These are phyloP conservation scores for Pseudocercospora fijiensis DNA, from an alignment of 2,329 filamentous ascomycete genomes.

Conservation along the genomic window DNA sequence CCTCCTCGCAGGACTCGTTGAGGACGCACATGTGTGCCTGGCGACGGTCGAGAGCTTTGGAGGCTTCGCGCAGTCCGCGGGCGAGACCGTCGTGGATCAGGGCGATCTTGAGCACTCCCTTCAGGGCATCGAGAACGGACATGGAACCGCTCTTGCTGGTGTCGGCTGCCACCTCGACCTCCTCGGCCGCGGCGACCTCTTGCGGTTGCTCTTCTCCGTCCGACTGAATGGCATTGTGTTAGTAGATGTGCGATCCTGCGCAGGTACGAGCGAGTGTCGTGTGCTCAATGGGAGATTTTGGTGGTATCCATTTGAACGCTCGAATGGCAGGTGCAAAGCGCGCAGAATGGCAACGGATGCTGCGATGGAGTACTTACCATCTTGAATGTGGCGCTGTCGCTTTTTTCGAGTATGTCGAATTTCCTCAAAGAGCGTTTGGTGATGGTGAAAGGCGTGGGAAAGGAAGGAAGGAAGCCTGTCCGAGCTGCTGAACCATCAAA, in stretches of 20 bases:
- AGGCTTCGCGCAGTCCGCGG: constrained; percentile 95
- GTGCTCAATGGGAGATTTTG: not conserved
- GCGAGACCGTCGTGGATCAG: constrained; percentile 99
- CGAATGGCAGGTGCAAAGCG: constrained; percentile 7
- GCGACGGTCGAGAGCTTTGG: constrained; percentile 97
- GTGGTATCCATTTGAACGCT: too few species aligned
- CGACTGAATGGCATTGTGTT: constrained; percentile 62
- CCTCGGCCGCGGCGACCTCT: constrained; percentile 71
- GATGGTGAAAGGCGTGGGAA: not conserved
- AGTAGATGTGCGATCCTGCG: constrained; percentile 15
- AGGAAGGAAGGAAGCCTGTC: not conserved
- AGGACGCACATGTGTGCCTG: constrained; percentile 99
- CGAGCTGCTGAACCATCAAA: not conserved
- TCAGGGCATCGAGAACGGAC: constrained; percentile 96
- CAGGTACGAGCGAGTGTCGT: not conserved
- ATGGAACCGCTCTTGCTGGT: constrained; percentile 76
- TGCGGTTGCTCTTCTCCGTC: constrained; percentile 98
- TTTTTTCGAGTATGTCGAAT: constrained; percentile 28
- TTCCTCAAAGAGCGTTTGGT: constrained; percentile 31
- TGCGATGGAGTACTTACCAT: constrained; percentile 25
- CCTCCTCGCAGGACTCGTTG: constrained; percentile 99
- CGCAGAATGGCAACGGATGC: not conserved
- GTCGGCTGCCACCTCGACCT: constrained; percentile 95
- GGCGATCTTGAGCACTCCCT: constrained; percentile 97
- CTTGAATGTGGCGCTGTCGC: constrained; percentile 30